Evolutionary conservation across 768 basidiomycete genomes (phyloP).

Genomic region (Clathrus columnatus): DNA sequence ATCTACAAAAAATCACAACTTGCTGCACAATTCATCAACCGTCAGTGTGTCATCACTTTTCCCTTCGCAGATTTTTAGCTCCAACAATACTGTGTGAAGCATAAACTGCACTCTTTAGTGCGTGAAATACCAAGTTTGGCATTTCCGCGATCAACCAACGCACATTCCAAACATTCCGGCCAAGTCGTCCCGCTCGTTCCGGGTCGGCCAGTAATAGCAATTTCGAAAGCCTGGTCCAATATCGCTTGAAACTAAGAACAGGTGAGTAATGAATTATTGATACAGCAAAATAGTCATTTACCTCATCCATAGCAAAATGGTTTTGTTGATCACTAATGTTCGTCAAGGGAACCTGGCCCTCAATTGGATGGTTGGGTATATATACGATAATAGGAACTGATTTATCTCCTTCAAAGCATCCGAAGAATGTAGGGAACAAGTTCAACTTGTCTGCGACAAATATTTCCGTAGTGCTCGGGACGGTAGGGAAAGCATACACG

Average conservation of each 20-base stretch:
- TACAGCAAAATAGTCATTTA: too few relatives aligned
- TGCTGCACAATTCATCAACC: too few relatives aligned
- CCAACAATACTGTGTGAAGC: slow-evolving; percentile 25
- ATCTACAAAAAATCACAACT: too few relatives aligned
- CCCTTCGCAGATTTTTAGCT: too few relatives aligned
- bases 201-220: slow-evolving; percentile 36
- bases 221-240: slow-evolving; percentile 37
- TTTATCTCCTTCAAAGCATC: slow-evolving; percentile 23
- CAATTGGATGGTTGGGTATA: slow-evolving; percentile 40
- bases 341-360: slow-evolving; percentile 33
- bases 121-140: slow-evolving; percentile 13
- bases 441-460: slow-evolving; percentile 29
- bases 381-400: slow-evolving; percentile 45
- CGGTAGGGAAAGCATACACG: slow-evolving; percentile 25
- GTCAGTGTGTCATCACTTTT: too few relatives aligned
- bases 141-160: slow-evolving; percentile 39
- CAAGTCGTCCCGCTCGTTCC: slow-evolving; percentile 31
- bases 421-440: slow-evolving; percentile 37
- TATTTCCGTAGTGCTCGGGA: slow-evolving; percentile 21
- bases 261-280: too few relatives aligned
- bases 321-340: too few relatives aligned
- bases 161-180: slow-evolving; percentile 44
- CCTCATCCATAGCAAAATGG: too few relatives aligned
- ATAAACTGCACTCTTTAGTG: slow-evolving; percentile 19
- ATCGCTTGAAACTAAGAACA: slow-evolving; percentile 27